phyloP scores from a whole-genome alignment of 768 basidiomycete genomes.

The Lactifluus pinguis region DNA sequence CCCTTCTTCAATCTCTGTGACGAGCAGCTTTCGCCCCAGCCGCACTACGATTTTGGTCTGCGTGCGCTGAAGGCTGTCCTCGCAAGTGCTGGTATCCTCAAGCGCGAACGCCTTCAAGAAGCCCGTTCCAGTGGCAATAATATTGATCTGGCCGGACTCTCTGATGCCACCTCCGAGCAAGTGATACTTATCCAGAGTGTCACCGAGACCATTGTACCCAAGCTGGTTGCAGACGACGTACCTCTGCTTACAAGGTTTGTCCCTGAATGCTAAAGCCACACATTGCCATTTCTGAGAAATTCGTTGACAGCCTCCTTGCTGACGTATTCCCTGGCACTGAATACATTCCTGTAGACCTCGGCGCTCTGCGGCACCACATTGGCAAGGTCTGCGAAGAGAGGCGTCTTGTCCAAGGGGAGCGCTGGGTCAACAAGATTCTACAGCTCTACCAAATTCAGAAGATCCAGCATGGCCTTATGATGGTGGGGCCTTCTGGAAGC shows the following conservation, averaged over 20 bases:
- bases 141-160: slow-evolving; percentile 44
- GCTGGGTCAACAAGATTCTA: slow-evolving; percentile 91
- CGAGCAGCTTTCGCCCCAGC: slow-evolving; percentile 93
- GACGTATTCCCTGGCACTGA: slow-evolving; percentile 97
- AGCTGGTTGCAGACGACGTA: slow-evolving; percentile 95
- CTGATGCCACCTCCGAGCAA: slow-evolving; percentile 76
- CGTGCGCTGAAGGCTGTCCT: slow-evolving; percentile 96
- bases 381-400: slow-evolving; percentile 78
- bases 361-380: slow-evolving; percentile 78
- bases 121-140: slow-evolving; percentile 30
- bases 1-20: slow-evolving; percentile 99
- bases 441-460: slow-evolving; percentile 99
- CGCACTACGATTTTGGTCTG: slow-evolving; percentile 98
- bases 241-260: slow-evolving; percentile 82
- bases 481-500: slow-evolving; percentile 96
- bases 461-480: slow-evolving; percentile 99
- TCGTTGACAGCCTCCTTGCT: slow-evolving; percentile 60
- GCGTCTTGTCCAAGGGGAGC: slow-evolving; percentile 76
- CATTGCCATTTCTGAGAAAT: slow-evolving; percentile 10
- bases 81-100: slow-evolving; percentile 94
- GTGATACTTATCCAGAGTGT: slow-evolving; percentile 98
- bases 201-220: slow-evolving; percentile 96
- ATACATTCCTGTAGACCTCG: slow-evolving; percentile 82
- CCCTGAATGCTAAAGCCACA: neutral
- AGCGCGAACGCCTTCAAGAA: slow-evolving; percentile 72